Base-by-base conservation (phyloP, 1,284 basidiomycete genomes). In the Pseudozyma sp. region DNA sequence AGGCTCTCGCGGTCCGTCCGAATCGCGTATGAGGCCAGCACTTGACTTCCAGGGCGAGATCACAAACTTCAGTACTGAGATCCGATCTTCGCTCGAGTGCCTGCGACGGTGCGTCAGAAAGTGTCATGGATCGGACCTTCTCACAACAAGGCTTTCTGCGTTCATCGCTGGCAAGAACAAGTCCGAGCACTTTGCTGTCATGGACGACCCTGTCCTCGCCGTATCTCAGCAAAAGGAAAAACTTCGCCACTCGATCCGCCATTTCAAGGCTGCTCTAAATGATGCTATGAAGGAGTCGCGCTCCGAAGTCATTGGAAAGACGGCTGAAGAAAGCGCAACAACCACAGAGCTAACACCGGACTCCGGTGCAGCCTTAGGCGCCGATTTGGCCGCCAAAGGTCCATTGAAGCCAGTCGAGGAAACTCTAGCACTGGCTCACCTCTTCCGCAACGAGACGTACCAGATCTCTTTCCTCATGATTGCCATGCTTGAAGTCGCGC, bases 401-500 rank as follows among this genome's bases (percentile, higher is more conserved):
- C 21, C 12, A 19, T 12, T 55, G 10, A 34, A 44, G 5, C 48
- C 54, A 42, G 44, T 14, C 5, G 45, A 36, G 12, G 21, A 52
- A 1, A 40, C 47, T 14, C 34, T 47, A 31, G 57, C 38, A 12
- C 43, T 67, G 10, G 45, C 64, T 1, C 49, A 56, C 4, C 45
- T 80, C 10, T 80, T 79, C 25, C 62, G 71, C 21, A 56, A 58
- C 50, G 78, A 79, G 12, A 48, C 78, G 25, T 82, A 79, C 49
- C 67, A 61, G 12, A 62, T 75, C 5, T 72, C 78, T 0, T 73
- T 78, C 25, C 69, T 80, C 31, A 74, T 78, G 54, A 52, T 82
- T 10, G 76, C 76, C 7, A 49, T 83, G 19, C 56, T 80, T 31
- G 78, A 83, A 36, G 60, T 83, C 5, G 78, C 80, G 5, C 35